These are phyloP conservation scores for Aureobasidium sp. DNA, from an alignment of 2,329 filamentous ascomycete species.

Conservation along the genomic window DNA sequence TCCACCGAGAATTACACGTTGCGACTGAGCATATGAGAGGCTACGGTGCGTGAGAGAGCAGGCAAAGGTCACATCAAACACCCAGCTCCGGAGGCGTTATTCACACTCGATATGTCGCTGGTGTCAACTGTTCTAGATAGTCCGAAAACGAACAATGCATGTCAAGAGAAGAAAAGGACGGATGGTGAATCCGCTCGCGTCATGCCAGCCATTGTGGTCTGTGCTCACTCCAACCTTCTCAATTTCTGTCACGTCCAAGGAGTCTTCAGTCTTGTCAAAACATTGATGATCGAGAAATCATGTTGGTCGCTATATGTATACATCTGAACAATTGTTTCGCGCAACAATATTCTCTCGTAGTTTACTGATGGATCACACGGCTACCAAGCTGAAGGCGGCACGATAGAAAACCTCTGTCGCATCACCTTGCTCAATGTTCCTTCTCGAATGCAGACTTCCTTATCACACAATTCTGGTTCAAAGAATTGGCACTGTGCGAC, in stretches of 20 bases:
- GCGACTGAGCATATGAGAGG: background rate
- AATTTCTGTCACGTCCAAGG: background rate
- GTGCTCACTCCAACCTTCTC: background rate
- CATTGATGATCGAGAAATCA: background rate
- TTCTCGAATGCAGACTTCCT: background rate
- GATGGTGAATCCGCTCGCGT: background rate
- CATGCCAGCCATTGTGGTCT: background rate
- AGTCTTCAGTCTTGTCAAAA: too few relatives aligned
- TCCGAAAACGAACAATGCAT: background rate
- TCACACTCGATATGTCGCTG: too few relatives aligned
- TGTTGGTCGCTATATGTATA: background rate
- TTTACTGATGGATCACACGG: too few relatives aligned
- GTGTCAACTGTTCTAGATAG: too few relatives aligned
- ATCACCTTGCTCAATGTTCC: background rate
- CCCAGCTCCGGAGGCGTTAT: too few relatives aligned
- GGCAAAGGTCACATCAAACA: too few relatives aligned
- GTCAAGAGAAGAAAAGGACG: background rate
- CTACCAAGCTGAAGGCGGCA: background rate
- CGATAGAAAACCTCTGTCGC: too few relatives aligned
- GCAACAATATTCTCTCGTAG: background rate
- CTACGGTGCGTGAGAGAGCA: background rate
- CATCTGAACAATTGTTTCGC: background rate
- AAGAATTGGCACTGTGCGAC: background rate
- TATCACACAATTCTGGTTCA: background rate
- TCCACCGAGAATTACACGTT: too few relatives aligned